Conservation (phyloP, 2,329 filamentous ascomycete genomes). For the Neurospora sp. region DNA sequence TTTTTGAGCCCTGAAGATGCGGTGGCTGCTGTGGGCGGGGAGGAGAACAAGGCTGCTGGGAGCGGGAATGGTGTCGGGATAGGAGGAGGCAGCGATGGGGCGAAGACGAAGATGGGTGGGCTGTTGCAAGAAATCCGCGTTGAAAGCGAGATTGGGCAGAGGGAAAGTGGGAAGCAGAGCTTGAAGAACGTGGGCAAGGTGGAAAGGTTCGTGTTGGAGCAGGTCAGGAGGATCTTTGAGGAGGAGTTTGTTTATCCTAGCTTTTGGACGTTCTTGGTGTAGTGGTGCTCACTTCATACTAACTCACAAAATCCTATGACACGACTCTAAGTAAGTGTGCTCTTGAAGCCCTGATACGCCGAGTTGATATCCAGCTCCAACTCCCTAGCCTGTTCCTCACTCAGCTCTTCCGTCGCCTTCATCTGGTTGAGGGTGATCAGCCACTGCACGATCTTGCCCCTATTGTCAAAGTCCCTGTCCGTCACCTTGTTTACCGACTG, state of each 20-base stretch:
- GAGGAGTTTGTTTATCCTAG: slow-evolving; percentile 98
- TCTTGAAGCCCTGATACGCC: slow-evolving; percentile 90
- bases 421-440: slow-evolving; percentile 95
- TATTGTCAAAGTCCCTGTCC: slow-evolving; percentile 85
- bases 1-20: slow-evolving; percentile 91
- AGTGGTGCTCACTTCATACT: slow-evolving; percentile 7
- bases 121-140: slow-evolving; percentile 88
- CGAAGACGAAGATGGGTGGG: slow-evolving; percentile 48
- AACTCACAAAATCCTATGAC: background rate
- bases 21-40: slow-evolving; percentile 54
- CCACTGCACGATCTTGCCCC: slow-evolving; percentile 98
- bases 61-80: slow-evolving; percentile 28
- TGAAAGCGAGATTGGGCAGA: slow-evolving; percentile 93
- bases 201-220: slow-evolving; percentile 92
- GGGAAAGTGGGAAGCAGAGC: slow-evolving; percentile 85
- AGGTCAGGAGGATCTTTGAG: slow-evolving; percentile 94
- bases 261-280: slow-evolving; percentile 96
- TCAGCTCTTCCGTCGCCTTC: slow-evolving; percentile 86
- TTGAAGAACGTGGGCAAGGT: slow-evolving; percentile 98
- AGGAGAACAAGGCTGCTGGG: slow-evolving; percentile 23
- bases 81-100: slow-evolving; percentile 20
- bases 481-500: slow-evolving; percentile 97
- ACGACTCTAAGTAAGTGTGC: slow-evolving; percentile 48
- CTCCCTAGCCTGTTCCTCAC: slow-evolving; percentile 78
- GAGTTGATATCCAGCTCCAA: slow-evolving; percentile 88